Conservation (phyloP, 2,329 filamentous ascomycete species). For the Fusarium vanettenii region DNA sequence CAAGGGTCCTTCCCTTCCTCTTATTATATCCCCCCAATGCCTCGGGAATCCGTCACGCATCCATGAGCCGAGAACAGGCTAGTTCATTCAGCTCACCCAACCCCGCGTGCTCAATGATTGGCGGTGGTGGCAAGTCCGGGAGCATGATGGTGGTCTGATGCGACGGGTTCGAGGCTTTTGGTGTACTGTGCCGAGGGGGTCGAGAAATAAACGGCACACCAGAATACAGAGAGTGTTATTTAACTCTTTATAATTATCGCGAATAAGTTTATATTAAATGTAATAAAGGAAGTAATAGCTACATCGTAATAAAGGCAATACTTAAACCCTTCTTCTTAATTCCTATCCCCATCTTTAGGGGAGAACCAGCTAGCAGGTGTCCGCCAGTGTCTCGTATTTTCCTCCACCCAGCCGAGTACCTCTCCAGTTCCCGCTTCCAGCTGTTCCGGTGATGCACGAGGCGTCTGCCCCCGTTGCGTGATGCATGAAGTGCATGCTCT, state of each 20-base stretch:
- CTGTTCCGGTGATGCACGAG: not conserved
- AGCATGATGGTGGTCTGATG: slow-evolving; percentile 1
- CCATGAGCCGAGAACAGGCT: not conserved
- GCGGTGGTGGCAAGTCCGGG: slow-evolving; percentile 19
- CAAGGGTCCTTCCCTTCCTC: not conserved
- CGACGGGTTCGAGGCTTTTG: not conserved
- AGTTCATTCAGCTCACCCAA: slow-evolving; percentile 11
- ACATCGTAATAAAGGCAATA: too few species aligned
- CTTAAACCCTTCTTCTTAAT: too few species aligned
- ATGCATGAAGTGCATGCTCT: not conserved
- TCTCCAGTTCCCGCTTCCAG: not conserved
- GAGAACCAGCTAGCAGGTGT: too few species aligned
- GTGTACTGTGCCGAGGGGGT: not conserved
- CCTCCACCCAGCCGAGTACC: not conserved
- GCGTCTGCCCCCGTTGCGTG: not conserved
- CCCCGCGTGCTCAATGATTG: not conserved
- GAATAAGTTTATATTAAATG: too few species aligned
- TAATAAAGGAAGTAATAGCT: too few species aligned
- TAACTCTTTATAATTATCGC: too few species aligned
- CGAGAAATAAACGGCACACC: too few species aligned
- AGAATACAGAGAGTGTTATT: too few species aligned
- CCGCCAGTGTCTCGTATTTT: too few species aligned
- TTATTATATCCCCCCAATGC: not conserved
- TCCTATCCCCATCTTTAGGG: too few species aligned
- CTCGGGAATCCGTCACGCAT: slow-evolving; percentile 1